phyloP scores from a whole-genome alignment of 75 land plant genomes.

The Pinus taeda region DNA sequence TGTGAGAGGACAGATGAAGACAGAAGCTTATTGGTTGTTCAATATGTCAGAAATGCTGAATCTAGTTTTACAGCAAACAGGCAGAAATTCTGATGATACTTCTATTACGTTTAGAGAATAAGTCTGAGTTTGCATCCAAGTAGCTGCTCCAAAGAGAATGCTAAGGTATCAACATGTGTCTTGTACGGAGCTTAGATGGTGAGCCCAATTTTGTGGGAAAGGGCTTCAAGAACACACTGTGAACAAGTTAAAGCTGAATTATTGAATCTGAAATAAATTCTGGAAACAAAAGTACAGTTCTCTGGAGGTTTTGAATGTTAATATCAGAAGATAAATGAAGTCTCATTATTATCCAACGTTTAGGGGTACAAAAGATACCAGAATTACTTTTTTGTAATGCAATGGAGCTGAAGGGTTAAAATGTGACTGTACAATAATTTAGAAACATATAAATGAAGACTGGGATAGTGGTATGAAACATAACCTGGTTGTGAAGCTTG shows the following conservation, averaged over 20 bases:
- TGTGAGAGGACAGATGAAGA: conserved; percentile 3
- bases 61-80: not conserved
- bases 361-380: not conserved
- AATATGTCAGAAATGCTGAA: conserved; percentile 3
- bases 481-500: not conserved
- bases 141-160: not conserved
- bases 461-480: not conserved
- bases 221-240: not conserved
- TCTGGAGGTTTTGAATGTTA: not conserved
- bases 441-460: not conserved
- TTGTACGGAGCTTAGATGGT: not conserved
- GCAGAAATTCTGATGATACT: too few relatives aligned
- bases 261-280: not conserved
- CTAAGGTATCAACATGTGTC: not conserved
- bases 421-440: not conserved
- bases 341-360: not conserved
- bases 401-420: not conserved
- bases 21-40: not conserved
- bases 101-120: too few relatives aligned
- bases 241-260: not conserved
- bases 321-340: not conserved
- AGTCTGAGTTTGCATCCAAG: not conserved
- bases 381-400: not conserved
- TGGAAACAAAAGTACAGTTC: not conserved
- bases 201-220: not conserved